Percentiles rank a stretch among this genome's conserved stretches.
Evolutionary conservation across 1,139 yeast species (phyloP).

Genomic region (Pichia sp.): DNA sequence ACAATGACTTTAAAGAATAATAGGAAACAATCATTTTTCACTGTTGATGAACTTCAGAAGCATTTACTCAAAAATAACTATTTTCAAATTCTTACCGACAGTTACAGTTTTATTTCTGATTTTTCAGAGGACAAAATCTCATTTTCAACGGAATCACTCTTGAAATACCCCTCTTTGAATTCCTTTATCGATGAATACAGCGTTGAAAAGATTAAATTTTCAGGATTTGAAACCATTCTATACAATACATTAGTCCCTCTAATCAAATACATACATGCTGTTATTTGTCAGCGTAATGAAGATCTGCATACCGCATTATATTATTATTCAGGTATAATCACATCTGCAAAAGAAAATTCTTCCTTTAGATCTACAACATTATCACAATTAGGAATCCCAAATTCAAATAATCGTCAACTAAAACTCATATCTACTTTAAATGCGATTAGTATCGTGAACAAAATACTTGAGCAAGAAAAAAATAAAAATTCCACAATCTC

Average conservation of each 20-base stretch:
- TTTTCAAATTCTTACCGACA: conserved; percentile 27
- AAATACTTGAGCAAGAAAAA: conserved; percentile 13
- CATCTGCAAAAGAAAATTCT: conserved; percentile 8
- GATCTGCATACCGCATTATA: conserved; percentile 34
- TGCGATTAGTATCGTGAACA: conserved; percentile 15
- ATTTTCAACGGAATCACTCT: conserved; percentile 14
- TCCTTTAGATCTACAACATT: background rate
- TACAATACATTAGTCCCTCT: conserved; percentile 33
- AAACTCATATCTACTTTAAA: conserved; percentile 20
- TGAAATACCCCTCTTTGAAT: conserved; percentile 19
- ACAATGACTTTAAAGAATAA: background rate
- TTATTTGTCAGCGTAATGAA: conserved; percentile 33
- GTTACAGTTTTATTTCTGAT: conserved; percentile 33
- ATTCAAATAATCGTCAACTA: conserved; percentile 18
- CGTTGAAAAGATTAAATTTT: conserved; percentile 23
- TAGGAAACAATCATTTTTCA: background rate
- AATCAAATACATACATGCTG: conserved; percentile 34
- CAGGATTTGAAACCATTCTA: conserved; percentile 31
- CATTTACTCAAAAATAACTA: conserved; percentile 26
- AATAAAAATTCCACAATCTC: conserved; percentile 7
- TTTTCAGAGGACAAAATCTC: conserved; percentile 27
- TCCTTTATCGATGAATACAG: conserved; percentile 33
- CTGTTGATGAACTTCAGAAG: conserved; percentile 16
- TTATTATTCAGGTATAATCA: conserved; percentile 28
- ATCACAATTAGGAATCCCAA: conserved; percentile 19